Base-by-base conservation (phyloP, 768 basidiomycete genomes). In the Agrocybe chaxingu region DNA sequence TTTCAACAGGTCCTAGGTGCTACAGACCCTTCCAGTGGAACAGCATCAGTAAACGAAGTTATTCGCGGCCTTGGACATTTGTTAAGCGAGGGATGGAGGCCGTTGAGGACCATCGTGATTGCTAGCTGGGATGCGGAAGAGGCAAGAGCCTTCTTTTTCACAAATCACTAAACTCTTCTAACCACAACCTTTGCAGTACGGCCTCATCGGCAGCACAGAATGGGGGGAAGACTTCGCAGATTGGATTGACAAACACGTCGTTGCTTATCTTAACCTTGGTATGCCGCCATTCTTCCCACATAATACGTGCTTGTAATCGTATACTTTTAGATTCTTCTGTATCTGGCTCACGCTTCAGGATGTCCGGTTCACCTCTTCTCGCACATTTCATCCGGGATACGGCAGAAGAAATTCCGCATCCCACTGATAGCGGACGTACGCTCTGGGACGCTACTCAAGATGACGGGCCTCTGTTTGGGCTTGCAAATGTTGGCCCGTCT, bases 151-250 rank as follows among this genome's bases (percentile, higher is more conserved):
- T 8, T 34, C 19, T 45, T 11, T 18, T 33, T 31, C 3, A 10
- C 11, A 8, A 2, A 9, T n/a, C 12, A 4, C 7, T 16, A 16
- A 16, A 7, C 4, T 13, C 16, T 16, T 36, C 41, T 47, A 18
- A 18, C 43, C 24, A 31, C 32, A 31, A 30, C 18, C 3, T 3
- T 41, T 30, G 2, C 36, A 77, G 73, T 75, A 74, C 42, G 89
- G 87, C 29, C 75, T 92, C 35, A 65, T 89, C 34, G 94, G 95
- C 30, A 88, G 84, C 58, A 94, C 91, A 2, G 95, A 97, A 68
- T 95, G 87, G 80, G 92, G 86, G 2, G 95, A 97, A 63, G 95
- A 98, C 62, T 98, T 96, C 60, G 62, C 80, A 1, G 76, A 81
- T n/a, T 95, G 87, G 82, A 80, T 98, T 34, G 73, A 79, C 47